Percentiles rank a stretch among this genome's conserved stretches.
These are phyloP conservation scores for Colletotrichum sp. DNA, from an alignment of 2,329 filamentous ascomycete species.

Conservation along the genomic window DNA sequence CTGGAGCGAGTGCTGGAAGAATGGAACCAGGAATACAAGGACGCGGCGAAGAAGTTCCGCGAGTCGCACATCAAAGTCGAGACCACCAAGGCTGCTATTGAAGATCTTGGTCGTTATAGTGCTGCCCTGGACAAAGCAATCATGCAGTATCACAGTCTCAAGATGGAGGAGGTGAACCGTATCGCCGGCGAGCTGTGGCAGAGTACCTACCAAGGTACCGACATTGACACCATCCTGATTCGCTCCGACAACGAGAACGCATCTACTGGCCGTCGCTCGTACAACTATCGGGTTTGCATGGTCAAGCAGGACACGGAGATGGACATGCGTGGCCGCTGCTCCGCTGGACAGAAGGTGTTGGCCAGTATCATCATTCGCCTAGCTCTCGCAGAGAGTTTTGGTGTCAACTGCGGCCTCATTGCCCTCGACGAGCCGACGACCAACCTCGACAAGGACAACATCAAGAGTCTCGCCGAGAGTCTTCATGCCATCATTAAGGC, in stretches of 20 bases:
- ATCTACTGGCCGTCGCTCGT: constrained; percentile 74
- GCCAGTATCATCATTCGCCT: constrained; percentile 97
- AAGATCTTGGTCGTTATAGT: constrained; percentile 84
- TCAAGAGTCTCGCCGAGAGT: constrained; percentile 83
- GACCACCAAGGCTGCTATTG: constrained; percentile 91
- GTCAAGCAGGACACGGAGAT: constrained; percentile 96
- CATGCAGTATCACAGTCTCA: constrained; percentile 94
- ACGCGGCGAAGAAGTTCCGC: constrained; percentile 81
- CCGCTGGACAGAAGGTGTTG: constrained; percentile 94
- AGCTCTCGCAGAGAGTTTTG: constrained; percentile 94
- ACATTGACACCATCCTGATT: constrained; percentile 96
- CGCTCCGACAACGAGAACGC: constrained; percentile 82
- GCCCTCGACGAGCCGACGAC: constrained; percentile 97
- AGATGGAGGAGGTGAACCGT: constrained; percentile 98
- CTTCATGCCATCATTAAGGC: constrained; percentile 86
- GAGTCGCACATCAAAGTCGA: constrained; percentile 88
- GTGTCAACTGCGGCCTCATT: constrained; percentile 93
- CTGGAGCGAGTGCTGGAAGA: constrained; percentile 75
- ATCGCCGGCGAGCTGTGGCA: constrained; percentile 98
- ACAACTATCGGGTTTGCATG: constrained; percentile 99
- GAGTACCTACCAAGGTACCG: constrained; percentile 93
- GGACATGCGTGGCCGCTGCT: constrained; percentile 99
- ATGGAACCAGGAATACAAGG: constrained; percentile 86
- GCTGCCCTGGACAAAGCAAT: constrained; percentile 92
- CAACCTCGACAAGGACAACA: constrained; percentile 95